Conservation (phyloP, 106 monocot species). For the Apostasia ramifera region DNA sequence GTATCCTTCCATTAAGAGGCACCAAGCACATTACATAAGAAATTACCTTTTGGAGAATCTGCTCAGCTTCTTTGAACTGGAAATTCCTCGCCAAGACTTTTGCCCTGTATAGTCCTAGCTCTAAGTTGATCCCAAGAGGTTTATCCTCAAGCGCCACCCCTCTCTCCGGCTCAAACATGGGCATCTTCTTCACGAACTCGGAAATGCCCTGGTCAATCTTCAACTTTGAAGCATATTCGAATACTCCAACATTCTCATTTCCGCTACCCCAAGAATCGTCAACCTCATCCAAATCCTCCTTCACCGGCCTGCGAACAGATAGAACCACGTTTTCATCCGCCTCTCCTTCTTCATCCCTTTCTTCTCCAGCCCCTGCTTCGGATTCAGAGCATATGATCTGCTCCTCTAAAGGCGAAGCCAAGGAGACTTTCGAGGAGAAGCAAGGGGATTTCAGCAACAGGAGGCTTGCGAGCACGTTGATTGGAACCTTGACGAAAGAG, state of each 20-base stretch:
- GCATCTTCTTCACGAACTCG: slow-evolving; percentile 81
- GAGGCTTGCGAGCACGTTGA: slow-evolving; percentile 9
- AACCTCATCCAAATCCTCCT: slow-evolving; percentile 23
- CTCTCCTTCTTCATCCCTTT: slow-evolving; percentile 2
- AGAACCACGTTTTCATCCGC: slow-evolving; percentile 11
- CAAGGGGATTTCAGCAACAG: slow-evolving; percentile 16
- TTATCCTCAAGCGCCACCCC: slow-evolving; percentile 31
- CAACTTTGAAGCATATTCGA: slow-evolving; percentile 6
- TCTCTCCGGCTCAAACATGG: slow-evolving; percentile 84
- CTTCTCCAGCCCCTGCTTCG: slow-evolving; percentile 12
- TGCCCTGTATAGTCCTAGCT: slow-evolving; percentile 77
- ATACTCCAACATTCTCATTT: slow-evolving; percentile 8
- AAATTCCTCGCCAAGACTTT: slow-evolving; percentile 77
- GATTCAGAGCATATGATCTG: slow-evolving; percentile 12
- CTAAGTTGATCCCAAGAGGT: slow-evolving; percentile 76
- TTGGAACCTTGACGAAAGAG: slow-evolving; percentile 10
- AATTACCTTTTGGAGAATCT: slow-evolving; percentile 65
- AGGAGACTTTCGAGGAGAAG: slow-evolving; percentile 7
- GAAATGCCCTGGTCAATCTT: slow-evolving; percentile 46
- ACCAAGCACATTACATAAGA: not conserved
- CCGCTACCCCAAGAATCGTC: slow-evolving; percentile 6
- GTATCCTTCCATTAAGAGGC: no score
- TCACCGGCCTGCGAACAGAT: slow-evolving; percentile 52
- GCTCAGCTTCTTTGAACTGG: slow-evolving; percentile 67
- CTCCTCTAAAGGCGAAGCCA: slow-evolving; percentile 12